Base-by-base conservation (phyloP, 768 basidiomycete genomes). In the Rubroboletus pulcherrimus region DNA sequence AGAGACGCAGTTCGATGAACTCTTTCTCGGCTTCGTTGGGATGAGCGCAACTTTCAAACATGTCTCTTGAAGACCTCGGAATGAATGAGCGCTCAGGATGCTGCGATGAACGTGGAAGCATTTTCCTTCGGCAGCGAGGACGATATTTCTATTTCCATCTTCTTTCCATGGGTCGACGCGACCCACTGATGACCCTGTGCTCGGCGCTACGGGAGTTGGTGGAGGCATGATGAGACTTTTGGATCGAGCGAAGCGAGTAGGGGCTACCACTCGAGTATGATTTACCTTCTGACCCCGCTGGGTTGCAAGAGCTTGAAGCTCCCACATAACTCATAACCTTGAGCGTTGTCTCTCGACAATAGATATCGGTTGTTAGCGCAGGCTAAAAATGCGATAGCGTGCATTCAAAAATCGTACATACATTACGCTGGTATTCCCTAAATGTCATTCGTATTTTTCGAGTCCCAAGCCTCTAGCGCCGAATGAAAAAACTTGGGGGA, bases 61-160 rank as follows among this genome's bases (percentile, higher is more conserved):
- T 68, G 42, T 64, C 67, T n/a, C 19, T 53, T 59, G 54, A 73
- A 74, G 6, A 72, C 54, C 8, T 58, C 54, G 14, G 70, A 73
- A 45, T 71, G 70, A 73, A 45, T 71, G 48, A 12, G 58, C 26
- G 21, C 52, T 49, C n/a, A 74, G 43, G 19, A 70, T 41, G 26
- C 57, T 61, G 40, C 69, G 66, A 53, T 73, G 70, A 5, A 73
- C 67, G 5, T 64, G 63, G 41, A 73, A 73, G n/a, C 56, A 59
- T 45, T 58, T 67, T 9, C 41, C 51, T 33, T 66, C 55, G 7
- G 54, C 65, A 3, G 53, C 46, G 19, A 73, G 60, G 29, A 73
- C 53, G 45, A 71, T n/a, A n/a, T n/a, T n/a, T n/a, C n/a, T 54
- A 24, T 62, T 66, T 0, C 71, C 71, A 31, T 72, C 69, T 0